Conservation (phyloP, 495 filamentous ascomycete species). For the Parachaetomium inaequale region DNA sequence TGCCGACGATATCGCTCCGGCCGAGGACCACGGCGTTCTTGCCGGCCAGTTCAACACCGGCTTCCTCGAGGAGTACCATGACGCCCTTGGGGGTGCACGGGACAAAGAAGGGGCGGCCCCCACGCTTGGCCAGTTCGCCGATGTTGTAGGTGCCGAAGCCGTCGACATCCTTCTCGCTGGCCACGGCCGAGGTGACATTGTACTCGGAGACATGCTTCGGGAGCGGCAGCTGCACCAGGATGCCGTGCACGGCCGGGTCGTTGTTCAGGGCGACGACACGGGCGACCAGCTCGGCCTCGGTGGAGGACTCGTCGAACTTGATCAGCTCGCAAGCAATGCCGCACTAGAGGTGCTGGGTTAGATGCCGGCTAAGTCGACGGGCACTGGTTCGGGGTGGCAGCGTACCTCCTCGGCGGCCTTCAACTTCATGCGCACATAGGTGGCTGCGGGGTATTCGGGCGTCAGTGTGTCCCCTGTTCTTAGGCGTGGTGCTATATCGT, state of each 20-base stretch:
- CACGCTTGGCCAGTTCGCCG: constrained; percentile 91
- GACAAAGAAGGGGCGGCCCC: constrained; percentile 78
- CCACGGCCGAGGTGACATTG: constrained; percentile 80
- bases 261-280: constrained; percentile 79
- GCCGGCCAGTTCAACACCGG: constrained; percentile 75
- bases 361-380: neutral
- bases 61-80: constrained; percentile 83
- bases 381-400: neutral
- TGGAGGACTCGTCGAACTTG: constrained; percentile 74
- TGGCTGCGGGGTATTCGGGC: constrained; percentile 52
- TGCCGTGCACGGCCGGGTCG: constrained; percentile 82
- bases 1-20: constrained; percentile 94
- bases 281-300: constrained; percentile 81
- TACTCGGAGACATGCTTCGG: constrained; percentile 87
- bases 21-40: constrained; percentile 95
- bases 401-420: constrained; percentile 90
- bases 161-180: constrained; percentile 95
- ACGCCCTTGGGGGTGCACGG: constrained; percentile 97
- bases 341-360: constrained; percentile 50
- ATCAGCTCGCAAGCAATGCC: constrained; percentile 84
- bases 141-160: constrained; percentile 93
- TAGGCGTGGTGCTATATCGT: constrained; percentile 2
- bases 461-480: constrained; percentile 26
- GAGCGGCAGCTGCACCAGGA: constrained; percentile 89
- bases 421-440: constrained; percentile 99